phyloP scores from a whole-genome alignment of 1,284 basidiomycete species.

The Tremellales sp. region DNA sequence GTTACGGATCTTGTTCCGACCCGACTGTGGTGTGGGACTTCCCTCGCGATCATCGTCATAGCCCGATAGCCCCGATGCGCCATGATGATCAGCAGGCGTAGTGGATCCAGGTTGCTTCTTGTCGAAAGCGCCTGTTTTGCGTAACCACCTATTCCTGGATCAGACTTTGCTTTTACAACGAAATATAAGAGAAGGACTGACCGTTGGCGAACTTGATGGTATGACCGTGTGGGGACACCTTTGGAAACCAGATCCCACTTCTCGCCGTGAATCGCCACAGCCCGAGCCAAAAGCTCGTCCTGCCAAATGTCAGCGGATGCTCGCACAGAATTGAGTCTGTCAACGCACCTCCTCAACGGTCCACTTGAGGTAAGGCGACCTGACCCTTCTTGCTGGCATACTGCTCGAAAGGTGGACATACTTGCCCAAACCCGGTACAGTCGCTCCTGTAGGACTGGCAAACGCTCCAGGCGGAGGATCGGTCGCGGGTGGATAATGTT shows the following conservation, averaged over 20 bases:
- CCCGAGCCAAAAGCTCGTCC: conserved; percentile 45
- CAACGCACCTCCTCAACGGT: conserved; percentile 43
- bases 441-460: conserved; percentile 32
- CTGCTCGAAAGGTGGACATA: conserved; percentile 42
- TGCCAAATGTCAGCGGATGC: conserved; percentile 9
- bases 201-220: conserved; percentile 46
- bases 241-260: conserved; percentile 48
- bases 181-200: conserved; percentile 9
- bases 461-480: conserved; percentile 16
- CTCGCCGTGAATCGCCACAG: conserved; percentile 45
- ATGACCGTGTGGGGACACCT: conserved; percentile 44
- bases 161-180: not conserved
- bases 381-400: conserved; percentile 37
- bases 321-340: not conserved
- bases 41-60: conserved; percentile 4
- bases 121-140: conserved; percentile 47
- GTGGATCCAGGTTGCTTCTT: conserved; percentile 27
- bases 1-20: not conserved
- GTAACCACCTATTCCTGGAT: conserved; percentile 32
- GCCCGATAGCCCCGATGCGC: not conserved
- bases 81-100: not conserved
- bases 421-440: conserved; percentile 44
- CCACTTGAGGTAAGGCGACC: conserved; percentile 46
- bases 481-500: no score
- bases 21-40: conserved; percentile 6